These are phyloP conservation scores for Neobulgaria alba DNA, from an alignment of 2,329 filamentous ascomycete species.

Conservation along the genomic window DNA sequence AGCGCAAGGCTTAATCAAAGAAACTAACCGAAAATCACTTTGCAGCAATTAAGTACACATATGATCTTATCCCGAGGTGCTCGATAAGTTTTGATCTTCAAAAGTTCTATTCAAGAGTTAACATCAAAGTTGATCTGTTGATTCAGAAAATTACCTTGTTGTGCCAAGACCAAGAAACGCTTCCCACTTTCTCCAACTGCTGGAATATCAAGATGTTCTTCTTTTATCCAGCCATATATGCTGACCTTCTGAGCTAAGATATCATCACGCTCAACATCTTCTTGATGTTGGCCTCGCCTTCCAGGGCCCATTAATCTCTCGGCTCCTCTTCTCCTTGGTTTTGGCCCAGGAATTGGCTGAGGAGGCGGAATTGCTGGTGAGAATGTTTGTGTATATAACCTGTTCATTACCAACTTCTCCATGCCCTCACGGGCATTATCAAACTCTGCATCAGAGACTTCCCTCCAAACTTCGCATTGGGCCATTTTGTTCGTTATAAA, in stretches of 20 bases:
- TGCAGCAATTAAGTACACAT: conserved; percentile 96
- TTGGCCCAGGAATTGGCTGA: conserved; percentile 60
- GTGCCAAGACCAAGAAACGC: conserved; percentile 79
- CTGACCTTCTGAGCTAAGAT: conserved; percentile 94
- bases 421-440: conserved; percentile 97
- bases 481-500: conserved; percentile 99
- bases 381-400: conserved; percentile 91
- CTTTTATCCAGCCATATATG: conserved; percentile 91
- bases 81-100: conserved; percentile 94
- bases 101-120: conserved; percentile 54
- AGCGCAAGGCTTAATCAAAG: not conserved
- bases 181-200: conserved; percentile 76
- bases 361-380: conserved; percentile 84
- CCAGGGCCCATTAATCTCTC: conserved; percentile 69
- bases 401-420: conserved; percentile 99
- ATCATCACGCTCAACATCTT: conserved; percentile 93
- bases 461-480: conserved; percentile 90
- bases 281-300: conserved; percentile 90
- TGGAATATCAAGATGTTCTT: conserved; percentile 89
- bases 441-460: conserved; percentile 92
- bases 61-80: conserved; percentile 98
- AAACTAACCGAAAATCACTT: conserved; percentile 84
- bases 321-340: conserved; percentile 58
- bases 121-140: not conserved
- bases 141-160: conserved; percentile 54